These are phyloP conservation scores for Diatrype stigma DNA, from an alignment of 2,329 filamentous ascomycete genomes.

Conservation along the genomic window DNA sequence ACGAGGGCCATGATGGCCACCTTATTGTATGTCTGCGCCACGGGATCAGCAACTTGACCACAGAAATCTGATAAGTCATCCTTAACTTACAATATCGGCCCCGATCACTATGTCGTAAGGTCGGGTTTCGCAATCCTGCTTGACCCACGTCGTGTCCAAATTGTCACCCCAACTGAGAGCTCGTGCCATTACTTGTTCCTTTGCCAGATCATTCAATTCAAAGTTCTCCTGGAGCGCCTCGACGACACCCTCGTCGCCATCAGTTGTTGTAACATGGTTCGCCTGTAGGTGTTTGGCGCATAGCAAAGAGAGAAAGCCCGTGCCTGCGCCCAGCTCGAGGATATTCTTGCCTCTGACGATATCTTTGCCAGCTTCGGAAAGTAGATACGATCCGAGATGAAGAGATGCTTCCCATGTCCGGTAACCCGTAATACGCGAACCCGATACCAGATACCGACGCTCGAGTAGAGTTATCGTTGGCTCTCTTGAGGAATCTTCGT, in stretches of 20 bases:
- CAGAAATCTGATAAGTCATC: not conserved
- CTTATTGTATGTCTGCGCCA: slow-evolving; percentile 55
- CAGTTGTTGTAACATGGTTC: slow-evolving; percentile 53
- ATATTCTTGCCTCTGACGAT: slow-evolving; percentile 49
- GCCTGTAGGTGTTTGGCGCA: slow-evolving; percentile 56
- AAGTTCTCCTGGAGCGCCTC: slow-evolving; percentile 49
- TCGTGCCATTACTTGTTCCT: slow-evolving; percentile 16
- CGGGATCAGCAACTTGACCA: not conserved
- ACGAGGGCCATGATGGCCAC: slow-evolving; percentile 53
- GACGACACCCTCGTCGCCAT: slow-evolving; percentile 55
- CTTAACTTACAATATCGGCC: slow-evolving; percentile 26
- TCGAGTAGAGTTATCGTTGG: slow-evolving; percentile 50
- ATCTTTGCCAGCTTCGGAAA: slow-evolving; percentile 36
- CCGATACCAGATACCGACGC: slow-evolving; percentile 48
- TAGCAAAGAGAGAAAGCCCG: slow-evolving; percentile 61
- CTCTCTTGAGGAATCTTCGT: slow-evolving; percentile 17
- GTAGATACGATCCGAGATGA: slow-evolving; percentile 58
- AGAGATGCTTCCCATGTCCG: slow-evolving; percentile 68
- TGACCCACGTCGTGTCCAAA: slow-evolving; percentile 20
- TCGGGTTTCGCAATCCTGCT: slow-evolving; percentile 15
- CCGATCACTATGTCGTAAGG: slow-evolving; percentile 27
- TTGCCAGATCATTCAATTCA: slow-evolving; percentile 41
- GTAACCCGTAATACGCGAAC: slow-evolving; percentile 60
- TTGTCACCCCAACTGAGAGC: slow-evolving; percentile 32
- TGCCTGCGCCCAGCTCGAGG: slow-evolving; percentile 64